phyloP scores from a whole-genome alignment of 805 yeast species.

The Clavispora fructus region DNA sequence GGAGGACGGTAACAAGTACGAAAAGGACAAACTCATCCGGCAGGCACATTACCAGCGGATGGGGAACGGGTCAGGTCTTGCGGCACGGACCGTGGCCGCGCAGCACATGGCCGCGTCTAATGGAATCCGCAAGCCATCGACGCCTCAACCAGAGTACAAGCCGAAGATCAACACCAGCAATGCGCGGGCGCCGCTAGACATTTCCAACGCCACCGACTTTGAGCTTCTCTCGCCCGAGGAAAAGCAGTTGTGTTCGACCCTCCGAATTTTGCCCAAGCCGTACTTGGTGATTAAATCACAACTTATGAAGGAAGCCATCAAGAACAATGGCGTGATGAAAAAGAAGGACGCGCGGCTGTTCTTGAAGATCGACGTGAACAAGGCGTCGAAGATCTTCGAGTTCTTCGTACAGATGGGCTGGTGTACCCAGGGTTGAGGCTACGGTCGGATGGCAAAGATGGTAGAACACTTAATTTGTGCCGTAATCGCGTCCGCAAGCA shows the following conservation, averaged over 20 bases:
- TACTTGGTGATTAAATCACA: conserved; percentile 89
- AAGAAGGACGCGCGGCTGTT: conserved; percentile 82
- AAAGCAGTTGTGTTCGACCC: conserved; percentile 73
- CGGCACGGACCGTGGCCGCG: conserved; percentile 10
- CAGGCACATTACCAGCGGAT: conserved; percentile 56
- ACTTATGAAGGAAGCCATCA: conserved; percentile 78
- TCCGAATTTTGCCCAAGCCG: conserved; percentile 88
- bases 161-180: conserved; percentile 40
- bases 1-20: conserved; percentile 80
- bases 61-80: conserved; percentile 33
- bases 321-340: conserved; percentile 78
- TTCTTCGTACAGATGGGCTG: conserved; percentile 91
- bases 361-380: conserved; percentile 77
- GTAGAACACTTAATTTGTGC: too few species aligned
- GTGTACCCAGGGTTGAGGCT: conserved; percentile 43
- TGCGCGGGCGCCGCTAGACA: conserved; percentile 51
- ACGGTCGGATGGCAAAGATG: too few species aligned
- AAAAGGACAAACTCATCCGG: conserved; percentile 76
- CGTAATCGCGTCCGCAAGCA: too few species aligned
- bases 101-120: conserved; percentile 4
- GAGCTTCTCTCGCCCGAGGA: conserved; percentile 84
- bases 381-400: conserved; percentile 84
- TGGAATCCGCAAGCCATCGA: conserved; percentile 17
- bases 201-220: conserved; percentile 74
- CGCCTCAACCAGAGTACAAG: conserved; percentile 38